A percentile compares a stretch with the other conserved stretches of the same genome.
These are phyloP conservation scores for Salix brachista DNA, from an alignment of 345 rosid genomes.

Conservation along the genomic window DNA sequence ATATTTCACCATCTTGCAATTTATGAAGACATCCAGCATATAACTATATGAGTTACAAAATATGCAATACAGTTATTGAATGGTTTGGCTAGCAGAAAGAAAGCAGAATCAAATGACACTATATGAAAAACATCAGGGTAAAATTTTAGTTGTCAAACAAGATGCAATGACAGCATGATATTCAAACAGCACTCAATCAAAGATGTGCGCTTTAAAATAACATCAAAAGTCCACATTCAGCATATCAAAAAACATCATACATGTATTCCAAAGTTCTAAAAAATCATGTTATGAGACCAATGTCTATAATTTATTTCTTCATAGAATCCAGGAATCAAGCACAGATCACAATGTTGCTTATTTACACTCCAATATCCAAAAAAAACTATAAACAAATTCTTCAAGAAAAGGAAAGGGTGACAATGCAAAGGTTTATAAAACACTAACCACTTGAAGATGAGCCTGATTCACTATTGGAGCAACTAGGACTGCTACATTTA, in stretches of 20 bases:
- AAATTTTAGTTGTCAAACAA: not conserved
- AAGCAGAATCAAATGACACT: not conserved
- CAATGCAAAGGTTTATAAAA: slow-evolving; percentile 22
- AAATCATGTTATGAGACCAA: not conserved
- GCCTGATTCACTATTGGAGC: slow-evolving; percentile 71
- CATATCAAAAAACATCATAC: not conserved
- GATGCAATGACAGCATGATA: not conserved
- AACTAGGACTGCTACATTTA: slow-evolving; percentile 59
- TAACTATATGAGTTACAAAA: not conserved
- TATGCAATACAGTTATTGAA: not conserved
- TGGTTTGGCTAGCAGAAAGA: not conserved
- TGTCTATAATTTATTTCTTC: not conserved
- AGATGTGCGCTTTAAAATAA: not conserved
- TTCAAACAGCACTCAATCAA: not conserved
- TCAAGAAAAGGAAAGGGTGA: not conserved
- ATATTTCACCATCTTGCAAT: not conserved
- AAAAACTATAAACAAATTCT: not conserved
- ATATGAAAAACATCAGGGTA: not conserved
- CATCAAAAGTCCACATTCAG: not conserved
- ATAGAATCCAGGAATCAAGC: not conserved
- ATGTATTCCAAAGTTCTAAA: not conserved
- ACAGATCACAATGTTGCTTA: not conserved
- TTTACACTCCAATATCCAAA: not conserved
- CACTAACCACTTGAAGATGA: slow-evolving; percentile 76
- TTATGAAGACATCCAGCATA: not conserved